phyloP scores from a whole-genome alignment of 176 grass and related monocot species.

The Carex kokanica region DNA sequence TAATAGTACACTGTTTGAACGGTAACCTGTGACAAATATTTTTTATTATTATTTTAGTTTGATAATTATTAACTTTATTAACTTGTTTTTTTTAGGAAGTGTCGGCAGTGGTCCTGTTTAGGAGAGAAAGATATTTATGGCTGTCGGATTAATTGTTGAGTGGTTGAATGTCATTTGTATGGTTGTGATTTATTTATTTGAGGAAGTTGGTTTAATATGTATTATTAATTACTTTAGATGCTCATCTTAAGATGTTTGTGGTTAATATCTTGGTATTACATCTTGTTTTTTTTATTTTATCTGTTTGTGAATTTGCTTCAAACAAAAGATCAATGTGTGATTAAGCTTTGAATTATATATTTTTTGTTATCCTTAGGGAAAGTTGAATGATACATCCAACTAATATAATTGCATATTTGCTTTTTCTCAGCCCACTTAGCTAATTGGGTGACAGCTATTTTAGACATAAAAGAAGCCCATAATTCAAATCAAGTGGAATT shows the following conservation, averaged over 20 bases:
- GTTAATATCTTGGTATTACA: not conserved
- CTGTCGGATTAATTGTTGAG: not conserved
- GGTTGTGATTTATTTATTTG: constrained; percentile 11
- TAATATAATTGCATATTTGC: not conserved
- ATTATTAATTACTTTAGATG: constrained; percentile 6
- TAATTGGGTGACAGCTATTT: not conserved
- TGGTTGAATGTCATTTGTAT: not conserved
- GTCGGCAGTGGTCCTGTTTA: not conserved
- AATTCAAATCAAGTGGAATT: not conserved
- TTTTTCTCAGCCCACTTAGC: not conserved
- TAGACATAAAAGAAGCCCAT: not conserved
- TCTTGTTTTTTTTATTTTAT: not conserved
- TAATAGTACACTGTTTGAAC: not conserved
- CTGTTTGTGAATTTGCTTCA: not conserved
- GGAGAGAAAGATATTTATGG: not conserved
- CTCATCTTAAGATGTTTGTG: not conserved
- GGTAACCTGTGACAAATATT: not conserved
- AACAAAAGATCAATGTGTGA: not conserved
- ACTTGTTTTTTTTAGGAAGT: not conserved
- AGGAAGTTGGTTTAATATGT: not conserved
- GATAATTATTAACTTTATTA: not conserved
- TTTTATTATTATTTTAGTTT: too few relatives aligned
- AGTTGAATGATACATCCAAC: not conserved
- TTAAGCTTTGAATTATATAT: not conserved
- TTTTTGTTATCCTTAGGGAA: not conserved